Conservation (phyloP, 2,329 filamentous ascomycete species). For the Sclerotiophoma versabilis region DNA sequence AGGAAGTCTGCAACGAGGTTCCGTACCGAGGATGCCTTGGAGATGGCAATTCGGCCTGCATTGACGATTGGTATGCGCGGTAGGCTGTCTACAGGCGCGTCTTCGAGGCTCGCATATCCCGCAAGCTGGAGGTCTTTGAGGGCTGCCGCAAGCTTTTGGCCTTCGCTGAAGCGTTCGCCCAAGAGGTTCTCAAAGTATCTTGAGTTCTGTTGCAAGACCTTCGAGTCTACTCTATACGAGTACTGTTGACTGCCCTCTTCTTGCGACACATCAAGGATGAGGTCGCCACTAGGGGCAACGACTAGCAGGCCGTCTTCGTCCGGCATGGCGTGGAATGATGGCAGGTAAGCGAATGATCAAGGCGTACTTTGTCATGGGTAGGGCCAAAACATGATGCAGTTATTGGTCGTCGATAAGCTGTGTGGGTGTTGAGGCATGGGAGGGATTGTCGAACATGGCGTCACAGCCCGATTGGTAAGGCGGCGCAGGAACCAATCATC, state of each 20-base stretch:
- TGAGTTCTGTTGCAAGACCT: slow-evolving; percentile 65
- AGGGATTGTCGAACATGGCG: slow-evolving; percentile 2
- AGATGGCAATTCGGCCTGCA: slow-evolving; percentile 74
- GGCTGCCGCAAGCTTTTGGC: slow-evolving; percentile 60
- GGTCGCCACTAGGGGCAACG: slow-evolving; percentile 66
- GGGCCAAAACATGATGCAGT: slow-evolving; percentile 57
- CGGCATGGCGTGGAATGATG: slow-evolving; percentile 27
- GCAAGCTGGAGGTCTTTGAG: slow-evolving; percentile 60
- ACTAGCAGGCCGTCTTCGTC: slow-evolving; percentile 52
- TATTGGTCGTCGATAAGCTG: slow-evolving; percentile 1
- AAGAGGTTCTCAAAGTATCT: slow-evolving; percentile 75
- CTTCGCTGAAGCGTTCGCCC: slow-evolving; percentile 70
- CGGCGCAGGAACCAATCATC: slow-evolving; percentile 6
- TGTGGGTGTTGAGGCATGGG: background rate
- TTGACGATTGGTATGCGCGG: slow-evolving; percentile 70
- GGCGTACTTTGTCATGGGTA: slow-evolving; percentile 53
- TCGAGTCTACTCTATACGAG: slow-evolving; percentile 68
- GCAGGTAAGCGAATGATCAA: slow-evolving; percentile 12
- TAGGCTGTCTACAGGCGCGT: slow-evolving; percentile 61
- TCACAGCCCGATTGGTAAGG: slow-evolving; percentile 2
- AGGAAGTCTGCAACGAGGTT: slow-evolving; percentile 72
- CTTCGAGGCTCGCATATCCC: slow-evolving; percentile 56
- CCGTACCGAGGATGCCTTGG: slow-evolving; percentile 65
- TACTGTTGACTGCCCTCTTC: slow-evolving; percentile 64
- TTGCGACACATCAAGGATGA: slow-evolving; percentile 72